A percentile compares a stretch with the other conserved stretches of the same genome.
Evolutionary conservation across 2,329 filamentous ascomycete genomes (phyloP).

Genomic region (Purpureocillium lavendulum): DNA sequence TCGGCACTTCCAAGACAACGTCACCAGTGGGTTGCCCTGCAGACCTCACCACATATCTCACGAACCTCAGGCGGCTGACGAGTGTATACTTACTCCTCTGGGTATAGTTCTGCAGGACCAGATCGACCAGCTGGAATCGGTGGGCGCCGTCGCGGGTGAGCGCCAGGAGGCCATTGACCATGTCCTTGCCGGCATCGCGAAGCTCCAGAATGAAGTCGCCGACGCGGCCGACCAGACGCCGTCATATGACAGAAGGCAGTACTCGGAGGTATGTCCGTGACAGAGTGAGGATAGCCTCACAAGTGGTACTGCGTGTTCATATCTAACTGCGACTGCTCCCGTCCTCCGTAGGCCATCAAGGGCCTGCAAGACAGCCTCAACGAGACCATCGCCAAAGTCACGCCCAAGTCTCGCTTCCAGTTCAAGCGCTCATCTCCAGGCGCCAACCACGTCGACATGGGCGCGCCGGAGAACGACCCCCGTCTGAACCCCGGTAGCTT

Average conservation of each 20-base stretch:
- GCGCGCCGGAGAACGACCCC: conserved; percentile 32
- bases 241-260: conserved; percentile 82
- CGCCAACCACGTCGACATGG: conserved; percentile 31
- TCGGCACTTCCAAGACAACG: conserved; percentile 70
- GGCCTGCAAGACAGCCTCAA: conserved; percentile 70
- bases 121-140: conserved; percentile 59
- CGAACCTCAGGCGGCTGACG: neutral
- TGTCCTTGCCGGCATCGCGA: conserved; percentile 70
- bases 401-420: conserved; percentile 72
- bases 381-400: conserved; percentile 56
- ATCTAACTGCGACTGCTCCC: too few relatives aligned
- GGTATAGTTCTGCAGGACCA: conserved; percentile 65
- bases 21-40: conserved; percentile 47
- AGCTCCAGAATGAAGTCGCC: conserved; percentile 74
- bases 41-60: neutral
- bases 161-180: conserved; percentile 74
- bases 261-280: conserved; percentile 57
- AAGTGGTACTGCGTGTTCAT: too few relatives aligned
- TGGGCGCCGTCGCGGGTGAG: conserved; percentile 58
- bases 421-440: conserved; percentile 47
- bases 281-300: too few relatives aligned
- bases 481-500: conserved; percentile 28
- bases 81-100: neutral
- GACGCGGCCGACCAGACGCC: conserved; percentile 78
- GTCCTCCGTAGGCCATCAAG: conserved; percentile 65